phyloP scores from a whole-genome alignment of 768 basidiomycete genomes.

The Hysterangium stoloniferum region DNA sequence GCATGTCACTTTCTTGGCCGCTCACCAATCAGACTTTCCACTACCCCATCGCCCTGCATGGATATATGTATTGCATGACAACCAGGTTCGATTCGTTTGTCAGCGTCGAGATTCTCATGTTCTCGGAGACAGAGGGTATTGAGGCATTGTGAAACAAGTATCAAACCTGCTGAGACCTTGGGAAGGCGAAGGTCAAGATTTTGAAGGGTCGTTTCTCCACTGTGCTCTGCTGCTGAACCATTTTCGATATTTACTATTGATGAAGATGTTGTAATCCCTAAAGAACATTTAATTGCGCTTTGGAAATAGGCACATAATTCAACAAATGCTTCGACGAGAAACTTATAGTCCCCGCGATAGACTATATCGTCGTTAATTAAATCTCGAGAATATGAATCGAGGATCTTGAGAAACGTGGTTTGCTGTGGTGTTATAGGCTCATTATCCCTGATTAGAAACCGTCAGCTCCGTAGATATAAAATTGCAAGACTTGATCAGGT shows the following conservation, averaged over 20 bases:
- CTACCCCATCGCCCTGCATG: constrained; percentile 36
- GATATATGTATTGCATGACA: neutral
- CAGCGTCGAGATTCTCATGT: constrained; percentile 26
- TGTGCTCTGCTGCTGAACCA: neutral
- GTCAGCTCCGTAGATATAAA: neutral
- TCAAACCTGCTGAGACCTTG: constrained; percentile 70
- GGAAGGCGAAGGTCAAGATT: constrained; percentile 66
- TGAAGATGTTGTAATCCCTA: constrained; percentile 22
- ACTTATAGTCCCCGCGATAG: constrained; percentile 21
- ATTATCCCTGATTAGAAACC: constrained; percentile 35
- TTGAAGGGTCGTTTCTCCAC: constrained; percentile 21
- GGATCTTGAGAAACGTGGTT: constrained; percentile 77
- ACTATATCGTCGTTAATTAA: too few species aligned
- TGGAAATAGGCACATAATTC: constrained; percentile 52
- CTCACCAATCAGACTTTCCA: constrained; percentile 55
- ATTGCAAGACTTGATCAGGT: constrained; percentile 15
- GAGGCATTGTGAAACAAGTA: constrained; percentile 72
- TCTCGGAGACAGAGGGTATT: constrained; percentile 53
- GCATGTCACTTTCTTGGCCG: constrained; percentile 5
- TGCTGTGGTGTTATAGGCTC: constrained; percentile 81
- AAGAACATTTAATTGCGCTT: constrained; percentile 40
- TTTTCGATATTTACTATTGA: neutral
- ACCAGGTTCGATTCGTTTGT: neutral
- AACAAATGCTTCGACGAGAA: constrained; percentile 58
- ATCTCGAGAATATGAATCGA: constrained; percentile 56